Conservation (phyloP, 495 filamentous ascomycete genomes). For the Aspergillus egyptiacus region DNA sequence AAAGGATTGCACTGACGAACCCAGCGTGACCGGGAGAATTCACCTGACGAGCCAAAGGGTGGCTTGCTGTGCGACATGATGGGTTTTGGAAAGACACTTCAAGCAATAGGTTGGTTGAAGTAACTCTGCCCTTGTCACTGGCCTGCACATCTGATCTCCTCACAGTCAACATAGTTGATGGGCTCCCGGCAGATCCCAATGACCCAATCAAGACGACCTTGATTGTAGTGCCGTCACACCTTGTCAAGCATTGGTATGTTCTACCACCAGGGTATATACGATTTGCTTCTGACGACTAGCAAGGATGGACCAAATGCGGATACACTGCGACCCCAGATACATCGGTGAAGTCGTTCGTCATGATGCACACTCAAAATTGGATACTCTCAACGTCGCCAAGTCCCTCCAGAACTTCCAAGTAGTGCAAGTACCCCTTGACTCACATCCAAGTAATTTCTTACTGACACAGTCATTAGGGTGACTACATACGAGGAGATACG, state of each 20-base stretch:
- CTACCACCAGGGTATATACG: not conserved
- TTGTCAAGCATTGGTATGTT: constrained; percentile 41
- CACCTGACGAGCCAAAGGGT: constrained; percentile 34
- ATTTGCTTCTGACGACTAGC: not conserved
- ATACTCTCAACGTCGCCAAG: constrained; percentile 7
- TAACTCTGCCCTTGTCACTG: not conserved
- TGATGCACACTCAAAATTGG: constrained; percentile 4
- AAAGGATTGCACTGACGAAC: not conserved
- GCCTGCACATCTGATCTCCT: not conserved
- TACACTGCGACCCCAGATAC: constrained; percentile 25
- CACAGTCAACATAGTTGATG: constrained; percentile 44
- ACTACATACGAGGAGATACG: constrained; percentile 53
- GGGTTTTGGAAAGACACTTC: constrained; percentile 59
- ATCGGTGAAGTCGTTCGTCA: constrained; percentile 18
- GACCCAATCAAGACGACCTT: constrained; percentile 38
- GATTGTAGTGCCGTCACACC: constrained; percentile 41
- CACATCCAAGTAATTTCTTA: not conserved
- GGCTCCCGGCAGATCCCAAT: constrained; percentile 24
- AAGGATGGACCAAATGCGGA: constrained; percentile 34
- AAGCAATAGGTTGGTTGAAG: constrained; percentile 30
- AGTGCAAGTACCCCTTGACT: constrained; percentile 17
- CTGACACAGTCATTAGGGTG: constrained; percentile 16
- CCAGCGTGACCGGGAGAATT: constrained; percentile 44
- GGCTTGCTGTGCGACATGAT: constrained; percentile 56
- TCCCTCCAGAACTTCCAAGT: constrained; percentile 20